phyloP scores from a whole-genome alignment of 2,329 filamentous ascomycete genomes.

The Hirsutella minnesotensis region DNA sequence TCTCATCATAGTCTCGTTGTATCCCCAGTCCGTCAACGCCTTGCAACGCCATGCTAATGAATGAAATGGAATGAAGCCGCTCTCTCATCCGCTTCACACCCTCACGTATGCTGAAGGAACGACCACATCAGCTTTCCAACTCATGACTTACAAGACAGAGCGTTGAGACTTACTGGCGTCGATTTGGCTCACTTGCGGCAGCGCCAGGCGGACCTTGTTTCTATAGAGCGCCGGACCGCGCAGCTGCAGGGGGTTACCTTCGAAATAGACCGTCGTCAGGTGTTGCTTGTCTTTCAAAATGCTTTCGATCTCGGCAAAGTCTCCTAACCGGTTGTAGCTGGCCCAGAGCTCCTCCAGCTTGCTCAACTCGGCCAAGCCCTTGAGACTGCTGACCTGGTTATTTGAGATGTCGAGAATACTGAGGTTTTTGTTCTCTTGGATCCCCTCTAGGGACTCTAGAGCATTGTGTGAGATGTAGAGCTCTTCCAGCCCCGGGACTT shows the following conservation, averaged over 20 bases:
- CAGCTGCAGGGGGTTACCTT: constrained; percentile 82
- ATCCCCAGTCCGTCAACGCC: background rate
- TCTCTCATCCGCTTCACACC: constrained; percentile 7
- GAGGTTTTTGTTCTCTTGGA: constrained; percentile 56
- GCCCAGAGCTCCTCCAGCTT: constrained; percentile 90
- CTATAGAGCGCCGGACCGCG: constrained; percentile 73
- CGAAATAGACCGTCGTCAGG: constrained; percentile 87
- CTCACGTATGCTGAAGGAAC: constrained; percentile 18
- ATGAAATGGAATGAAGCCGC: background rate
- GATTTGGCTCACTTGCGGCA: constrained; percentile 86
- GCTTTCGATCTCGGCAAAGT: constrained; percentile 73
- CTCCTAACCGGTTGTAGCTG: constrained; percentile 70
- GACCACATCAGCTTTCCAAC: background rate
- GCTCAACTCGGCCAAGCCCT: constrained; percentile 55
- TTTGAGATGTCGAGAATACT: constrained; percentile 80
- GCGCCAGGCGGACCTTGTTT: constrained; percentile 79
- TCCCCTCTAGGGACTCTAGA: constrained; percentile 63
- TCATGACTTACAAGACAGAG: background rate
- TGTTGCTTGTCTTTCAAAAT: constrained; percentile 67
- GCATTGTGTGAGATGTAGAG: constrained; percentile 93
- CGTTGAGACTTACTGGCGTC: constrained; percentile 75
- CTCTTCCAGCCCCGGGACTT: constrained; percentile 70
- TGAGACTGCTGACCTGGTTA: constrained; percentile 68
- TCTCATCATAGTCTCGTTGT: too few relatives aligned
- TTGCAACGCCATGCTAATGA: constrained; percentile 3